Evolutionary conservation across 2,329 filamentous ascomycete species (phyloP).

Genomic region (Trichoderma simmonsii): DNA sequence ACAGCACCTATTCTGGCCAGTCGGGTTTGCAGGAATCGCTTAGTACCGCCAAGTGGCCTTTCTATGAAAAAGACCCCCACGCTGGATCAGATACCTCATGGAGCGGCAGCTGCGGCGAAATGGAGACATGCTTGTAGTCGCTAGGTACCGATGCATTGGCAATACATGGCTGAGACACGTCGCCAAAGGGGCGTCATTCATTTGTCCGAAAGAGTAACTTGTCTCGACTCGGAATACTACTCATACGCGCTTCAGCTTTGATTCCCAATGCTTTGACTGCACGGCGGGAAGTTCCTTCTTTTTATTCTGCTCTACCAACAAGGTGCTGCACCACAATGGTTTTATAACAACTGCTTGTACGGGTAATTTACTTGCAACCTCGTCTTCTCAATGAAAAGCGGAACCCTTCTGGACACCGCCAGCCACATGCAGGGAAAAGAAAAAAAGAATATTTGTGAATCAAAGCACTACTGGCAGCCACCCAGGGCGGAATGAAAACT

Average conservation of each 20-base stretch:
- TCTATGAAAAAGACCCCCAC: constrained; percentile 16
- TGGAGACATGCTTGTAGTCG: background rate
- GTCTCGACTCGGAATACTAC: background rate
- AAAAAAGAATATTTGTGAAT: background rate
- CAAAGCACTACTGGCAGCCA: background rate
- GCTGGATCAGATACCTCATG: constrained; percentile 12
- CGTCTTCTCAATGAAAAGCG: background rate
- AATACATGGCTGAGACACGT: constrained; percentile 16
- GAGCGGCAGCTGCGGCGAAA: constrained; percentile 8
- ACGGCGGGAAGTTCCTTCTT: background rate
- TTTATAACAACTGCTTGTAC: background rate
- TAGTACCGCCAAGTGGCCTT: constrained; percentile 12
- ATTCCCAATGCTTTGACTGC: background rate
- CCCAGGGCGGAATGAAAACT: background rate
- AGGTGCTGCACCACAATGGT: background rate
- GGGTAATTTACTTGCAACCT: background rate
- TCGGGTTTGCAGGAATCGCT: constrained; percentile 18
- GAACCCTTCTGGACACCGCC: background rate
- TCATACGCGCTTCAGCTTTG: background rate
- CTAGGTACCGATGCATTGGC: constrained; percentile 16
- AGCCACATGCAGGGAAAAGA: background rate
- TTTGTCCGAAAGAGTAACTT: background rate
- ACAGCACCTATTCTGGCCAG: constrained; percentile 9
- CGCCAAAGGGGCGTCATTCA: background rate
- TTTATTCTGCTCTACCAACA: background rate